Base-by-base conservation (phyloP, 2,329 filamentous ascomycete genomes). In the Cordyceps javanica region DNA sequence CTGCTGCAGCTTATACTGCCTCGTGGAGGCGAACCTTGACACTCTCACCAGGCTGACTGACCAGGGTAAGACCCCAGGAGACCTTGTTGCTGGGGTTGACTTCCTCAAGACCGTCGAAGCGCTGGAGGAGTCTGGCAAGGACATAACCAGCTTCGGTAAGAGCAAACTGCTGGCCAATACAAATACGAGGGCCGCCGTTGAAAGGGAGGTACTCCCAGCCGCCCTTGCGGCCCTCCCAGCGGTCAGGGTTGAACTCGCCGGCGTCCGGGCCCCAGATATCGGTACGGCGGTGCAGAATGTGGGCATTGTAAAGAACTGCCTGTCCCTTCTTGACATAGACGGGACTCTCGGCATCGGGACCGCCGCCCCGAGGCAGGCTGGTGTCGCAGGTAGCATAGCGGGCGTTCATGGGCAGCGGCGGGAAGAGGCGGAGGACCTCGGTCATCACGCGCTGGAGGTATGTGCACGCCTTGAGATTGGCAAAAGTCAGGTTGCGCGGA, bases 311-410 rank as follows among this genome's bases (percentile, higher is more conserved):
- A 65, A 53, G 53, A 23, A 77, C 70, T 3, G 66, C 60, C 3
- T 71, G 70, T 28, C 76, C 77, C 52, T 75, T 75, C 14, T 67
- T 69, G 7, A 81, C 70, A 57, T 76, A 77, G n/a, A 82, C 64
- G 2, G 78, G 77, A 1, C 68, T 66, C 36, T 64, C 66, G 36
- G 74, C 71, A 52, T 77, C 69, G 2, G 70, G 64, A 0, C 79
- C 78, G 52, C 79, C 78, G 32, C 78, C 78, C 1, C 67, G 63
- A 3, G 78, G 78, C 1, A 81, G 68, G 1, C 73, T 70, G 2
- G 77, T 79, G 65, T 80, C 75, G 45, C 66, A 67, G 26, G 71
- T 66, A 2, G 78, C 77, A 28, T 68, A 65, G 42, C 79, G 76
- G 23, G 68, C 68, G 64, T 79, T 80, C 36, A 67, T 61, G 5